phyloP scores from a whole-genome alignment of 2,329 filamentous ascomycete genomes.

The Kalmusia sp. region DNA sequence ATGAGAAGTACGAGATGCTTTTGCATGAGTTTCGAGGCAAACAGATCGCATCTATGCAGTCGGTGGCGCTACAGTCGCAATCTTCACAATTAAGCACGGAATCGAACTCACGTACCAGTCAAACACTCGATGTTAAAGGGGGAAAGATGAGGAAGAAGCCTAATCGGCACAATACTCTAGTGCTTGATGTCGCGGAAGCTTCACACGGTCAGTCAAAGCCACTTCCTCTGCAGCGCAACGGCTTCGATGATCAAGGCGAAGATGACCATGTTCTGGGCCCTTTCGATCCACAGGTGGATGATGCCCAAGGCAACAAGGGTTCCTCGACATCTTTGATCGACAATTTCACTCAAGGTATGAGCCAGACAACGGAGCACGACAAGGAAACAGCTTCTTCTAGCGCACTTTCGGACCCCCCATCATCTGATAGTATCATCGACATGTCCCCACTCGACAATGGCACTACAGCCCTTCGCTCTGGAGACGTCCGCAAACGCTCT shows the following conservation, averaged over 20 bases:
- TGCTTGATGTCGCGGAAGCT: slow-evolving; percentile 6
- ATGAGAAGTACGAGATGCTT: slow-evolving; percentile 12
- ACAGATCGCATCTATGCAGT: background rate
- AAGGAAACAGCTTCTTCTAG: slow-evolving; percentile 10
- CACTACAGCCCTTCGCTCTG: background rate
- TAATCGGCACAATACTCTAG: slow-evolving; percentile 22
- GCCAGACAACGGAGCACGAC: background rate
- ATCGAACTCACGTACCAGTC: too few relatives aligned
- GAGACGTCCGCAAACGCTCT: background rate
- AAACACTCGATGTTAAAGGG: background rate
- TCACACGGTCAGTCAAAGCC: background rate
- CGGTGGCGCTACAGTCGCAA: background rate
- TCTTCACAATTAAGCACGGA: background rate
- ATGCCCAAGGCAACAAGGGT: slow-evolving; percentile 21
- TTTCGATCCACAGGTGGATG: slow-evolving; percentile 8
- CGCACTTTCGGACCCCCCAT: slow-evolving; percentile 14
- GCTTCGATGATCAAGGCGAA: background rate
- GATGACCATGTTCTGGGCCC: background rate
- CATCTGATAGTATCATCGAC: slow-evolving; percentile 9
- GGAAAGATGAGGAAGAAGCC: slow-evolving; percentile 27
- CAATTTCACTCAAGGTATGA: slow-evolving; percentile 5
- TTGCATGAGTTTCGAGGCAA: slow-evolving; percentile 4
- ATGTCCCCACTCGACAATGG: background rate
- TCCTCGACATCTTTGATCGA: background rate
- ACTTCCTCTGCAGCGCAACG: background rate